These are phyloP conservation scores for Athelia psychrophila DNA, from an alignment of 1,284 basidiomycete species.

Conservation along the genomic window DNA sequence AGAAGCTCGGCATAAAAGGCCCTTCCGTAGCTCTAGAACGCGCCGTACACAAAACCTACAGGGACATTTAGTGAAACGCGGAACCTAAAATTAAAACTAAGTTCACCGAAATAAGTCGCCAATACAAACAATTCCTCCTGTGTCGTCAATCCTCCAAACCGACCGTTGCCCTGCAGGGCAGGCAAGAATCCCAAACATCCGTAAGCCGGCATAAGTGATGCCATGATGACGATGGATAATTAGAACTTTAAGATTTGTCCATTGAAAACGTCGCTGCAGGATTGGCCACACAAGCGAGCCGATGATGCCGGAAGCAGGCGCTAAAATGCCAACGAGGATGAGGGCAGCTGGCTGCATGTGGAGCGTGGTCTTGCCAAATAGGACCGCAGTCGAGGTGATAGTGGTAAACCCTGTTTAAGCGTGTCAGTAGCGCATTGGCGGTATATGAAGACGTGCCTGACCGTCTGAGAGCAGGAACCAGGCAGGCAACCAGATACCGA, in stretches of 20 bases:
- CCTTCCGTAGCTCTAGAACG: conserved; percentile 79
- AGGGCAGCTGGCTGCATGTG: conserved; percentile 71
- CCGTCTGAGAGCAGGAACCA: conserved; percentile 93
- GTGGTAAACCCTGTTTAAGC: conserved; percentile 66
- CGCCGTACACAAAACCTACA: conserved; percentile 63
- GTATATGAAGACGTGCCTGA: conserved; percentile 25
- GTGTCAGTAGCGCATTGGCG: neutral
- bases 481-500: conserved; percentile 78
- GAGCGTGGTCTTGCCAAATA: conserved; percentile 81
- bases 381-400: conserved; percentile 78
- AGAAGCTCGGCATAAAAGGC: conserved; percentile 79
- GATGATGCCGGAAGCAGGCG: conserved; percentile 66
- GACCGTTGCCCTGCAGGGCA: conserved; percentile 39
- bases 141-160: conserved; percentile 73
- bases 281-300: conserved; percentile 73
- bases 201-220: conserved; percentile 74
- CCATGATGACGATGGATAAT: conserved; percentile 64
- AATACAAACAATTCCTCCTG: conserved; percentile 83
- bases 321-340: conserved; percentile 68
- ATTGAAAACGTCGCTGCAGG: conserved; percentile 57
- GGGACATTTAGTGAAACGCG: no score
- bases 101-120: conserved; percentile 73
- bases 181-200: conserved; percentile 79
- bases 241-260: conserved; percentile 69
- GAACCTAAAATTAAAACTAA: conserved; percentile 7